Evolutionary conservation across 2,329 filamentous ascomycete genomes (phyloP).

Genomic region (Aaosphaeria pasadenensis): DNA sequence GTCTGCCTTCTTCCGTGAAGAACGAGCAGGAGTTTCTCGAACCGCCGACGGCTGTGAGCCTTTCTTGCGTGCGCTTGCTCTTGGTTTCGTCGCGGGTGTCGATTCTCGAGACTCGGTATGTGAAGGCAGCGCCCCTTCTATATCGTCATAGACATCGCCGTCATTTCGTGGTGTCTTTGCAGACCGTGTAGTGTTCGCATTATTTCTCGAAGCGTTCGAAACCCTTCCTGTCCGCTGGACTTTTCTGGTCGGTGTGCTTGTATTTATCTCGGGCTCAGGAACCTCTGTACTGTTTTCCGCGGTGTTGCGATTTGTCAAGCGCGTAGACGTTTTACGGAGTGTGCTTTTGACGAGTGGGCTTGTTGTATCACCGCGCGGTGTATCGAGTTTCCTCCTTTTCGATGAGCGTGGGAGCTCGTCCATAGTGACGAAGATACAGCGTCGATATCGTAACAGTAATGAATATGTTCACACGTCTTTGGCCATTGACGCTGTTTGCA

Average conservation of each 20-base stretch:
- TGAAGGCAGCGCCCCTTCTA: constrained; percentile 37
- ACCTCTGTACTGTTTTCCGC: constrained; percentile 1
- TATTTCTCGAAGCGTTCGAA: no score
- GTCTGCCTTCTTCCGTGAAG: no score
- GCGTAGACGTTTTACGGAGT: constrained; percentile 17
- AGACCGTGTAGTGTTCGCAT: no score
- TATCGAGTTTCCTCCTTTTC: constrained; percentile 36
- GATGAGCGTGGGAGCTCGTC: constrained; percentile 33
- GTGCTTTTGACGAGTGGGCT: constrained; percentile 18
- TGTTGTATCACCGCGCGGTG: constrained; percentile 17
- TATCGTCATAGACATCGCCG: constrained; percentile 42
- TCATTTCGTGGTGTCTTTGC: constrained; percentile 2
- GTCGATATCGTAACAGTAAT: background rate
- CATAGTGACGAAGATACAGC: constrained; percentile 14
- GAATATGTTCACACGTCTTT: background rate
- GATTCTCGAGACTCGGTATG: constrained; percentile 14
- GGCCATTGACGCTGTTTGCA: background rate
- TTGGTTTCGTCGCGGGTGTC: constrained; percentile 11
- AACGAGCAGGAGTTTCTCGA: no score
- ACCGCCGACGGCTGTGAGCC: constrained; percentile 3
- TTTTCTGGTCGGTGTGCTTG: background rate
- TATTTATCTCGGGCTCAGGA: background rate
- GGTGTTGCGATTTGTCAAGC: constrained; percentile 11
- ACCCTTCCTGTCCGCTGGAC: background rate
- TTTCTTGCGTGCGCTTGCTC: constrained; percentile 9